Evolutionary conservation across 768 basidiomycete genomes (phyloP), one percentile per base, ranked within the genome.

Genomic region (Termitomyces sp.): DNA sequence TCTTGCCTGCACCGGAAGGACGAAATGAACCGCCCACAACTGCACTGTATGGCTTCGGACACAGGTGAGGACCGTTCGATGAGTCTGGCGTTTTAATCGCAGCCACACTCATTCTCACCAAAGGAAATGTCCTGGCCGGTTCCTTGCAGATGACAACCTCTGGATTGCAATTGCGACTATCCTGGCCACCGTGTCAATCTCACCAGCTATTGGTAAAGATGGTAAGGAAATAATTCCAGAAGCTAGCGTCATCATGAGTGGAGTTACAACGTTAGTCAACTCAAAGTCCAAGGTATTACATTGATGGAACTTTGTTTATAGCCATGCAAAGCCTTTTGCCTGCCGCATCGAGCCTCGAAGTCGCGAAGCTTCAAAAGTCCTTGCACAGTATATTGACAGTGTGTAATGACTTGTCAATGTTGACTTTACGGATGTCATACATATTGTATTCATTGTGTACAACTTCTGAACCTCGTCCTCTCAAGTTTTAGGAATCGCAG

Each of bases 91-190:
- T 6, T 24, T 12, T 38, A 28, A 18, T 16, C 2, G 3, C 28
- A 60, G 18, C 24, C 4, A n/a, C 22, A 16, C 3, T 42, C 35
- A 36, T 35, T 35, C 15, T 22, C 4, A 22, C 36, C 6, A 15
- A 49, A 71, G 69, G 45, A 66, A 74, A 7, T 81, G 80, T 55
- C 76, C 79, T n/a, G 82, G 81, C 6, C 65, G 73, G 28, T 58
- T 76, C 48, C 68, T 83, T 44, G 80, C 78, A 7, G 76, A 80
- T 24, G 71, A 75, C 4, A 77, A 74, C 13, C 20, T 79, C 42
- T 75, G 74, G 66, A 60, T 64, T 42, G 63, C 64, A 18, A 61
- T 69, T 6, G 66, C 66, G 4, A 65, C 62, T 11, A 58, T 69
- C 9, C 52, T 72, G 12, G 51, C 70, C 5, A 62, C 61, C 3